These are phyloP conservation scores for Phialophora expanda DNA, from an alignment of 2,329 filamentous ascomycete genomes.

Conservation along the genomic window DNA sequence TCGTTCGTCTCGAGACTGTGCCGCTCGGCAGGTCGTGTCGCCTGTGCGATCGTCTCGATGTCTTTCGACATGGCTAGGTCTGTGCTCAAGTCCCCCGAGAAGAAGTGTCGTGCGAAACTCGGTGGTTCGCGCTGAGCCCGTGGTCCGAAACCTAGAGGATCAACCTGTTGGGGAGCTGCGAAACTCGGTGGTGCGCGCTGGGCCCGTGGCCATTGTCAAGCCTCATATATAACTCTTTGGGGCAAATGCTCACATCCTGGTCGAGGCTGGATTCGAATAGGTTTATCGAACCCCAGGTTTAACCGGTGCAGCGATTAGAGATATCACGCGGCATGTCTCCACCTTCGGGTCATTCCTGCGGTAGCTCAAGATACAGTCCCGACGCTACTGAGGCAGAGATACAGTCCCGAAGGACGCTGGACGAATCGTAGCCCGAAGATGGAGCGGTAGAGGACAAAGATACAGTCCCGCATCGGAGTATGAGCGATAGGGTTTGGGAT, in stretches of 20 bases:
- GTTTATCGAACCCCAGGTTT: neutral
- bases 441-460: neutral
- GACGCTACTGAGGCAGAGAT: no score
- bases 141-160: no score
- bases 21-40: neutral
- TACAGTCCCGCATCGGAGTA: slow-evolving; percentile 12
- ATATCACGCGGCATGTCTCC: neutral
- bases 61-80: slow-evolving; percentile 11
- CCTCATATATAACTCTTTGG: neutral
- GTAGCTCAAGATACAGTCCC: slow-evolving; percentile 13
- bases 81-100: neutral
- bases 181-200: no score
- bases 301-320: neutral
- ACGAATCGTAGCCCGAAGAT: neutral
- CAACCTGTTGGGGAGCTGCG: no score
- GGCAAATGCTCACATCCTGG: neutral
- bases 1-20: slow-evolving; percentile 9
- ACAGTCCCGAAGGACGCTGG: no score
- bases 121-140: neutral
- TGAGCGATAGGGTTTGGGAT: neutral
- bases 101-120: neutral
- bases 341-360: neutral
- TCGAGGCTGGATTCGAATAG: neutral
- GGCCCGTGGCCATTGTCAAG: neutral
- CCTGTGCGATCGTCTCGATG: slow-evolving; percentile 12